Evolutionary conservation across 768 basidiomycete genomes (phyloP), one percentile per base, ranked within the genome.

Genomic region (Boletus rubropictus): DNA sequence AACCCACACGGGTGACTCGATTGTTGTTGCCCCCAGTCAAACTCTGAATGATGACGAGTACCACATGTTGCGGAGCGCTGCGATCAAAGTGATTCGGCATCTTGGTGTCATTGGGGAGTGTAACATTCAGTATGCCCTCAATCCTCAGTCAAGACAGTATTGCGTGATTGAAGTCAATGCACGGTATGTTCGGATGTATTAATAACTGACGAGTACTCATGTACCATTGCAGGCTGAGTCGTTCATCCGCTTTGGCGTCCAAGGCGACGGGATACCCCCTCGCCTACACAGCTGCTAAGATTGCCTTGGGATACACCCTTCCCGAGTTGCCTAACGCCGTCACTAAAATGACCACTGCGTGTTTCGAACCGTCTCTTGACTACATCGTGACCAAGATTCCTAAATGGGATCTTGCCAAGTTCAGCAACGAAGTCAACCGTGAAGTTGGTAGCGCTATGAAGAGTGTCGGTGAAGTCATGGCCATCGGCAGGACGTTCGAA

Each of bases 341-440:
- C 52, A 99, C 96, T 42, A 99, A 98, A 73, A 95, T 93, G 3
- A 99, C 96, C 1, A 98, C 96, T 9, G 96, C 96, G 2, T 98
- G 96, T 71, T 99, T 98, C 69, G 96, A 99, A 64, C 95, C 96
- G 21, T 95, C 94, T 7, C 77, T 99, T 36, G 96, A 99, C 68
- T 99, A 99, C 69, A 96, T 99, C 61, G 96, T 99, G 50, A 96
- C 93, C 40, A 99, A 99, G 72, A 98, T 99, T 54, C 96, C 96
- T 51, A 97, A 97, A 67, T 98, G 96, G 95, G 96, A 99, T 71
- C 74, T 99, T 46, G 93, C 94, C 55, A 99, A 99, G 69, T 98
- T 99, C 76, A 87, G 86, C 18, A 72, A 84, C 33, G 89, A 95
- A 61, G 96, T 98, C 49, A 84, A 95, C 63, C 85, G 95, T 53